Evolutionary conservation across 257 asterid species (phyloP).

Genomic region (Orobanche coerulescens): DNA sequence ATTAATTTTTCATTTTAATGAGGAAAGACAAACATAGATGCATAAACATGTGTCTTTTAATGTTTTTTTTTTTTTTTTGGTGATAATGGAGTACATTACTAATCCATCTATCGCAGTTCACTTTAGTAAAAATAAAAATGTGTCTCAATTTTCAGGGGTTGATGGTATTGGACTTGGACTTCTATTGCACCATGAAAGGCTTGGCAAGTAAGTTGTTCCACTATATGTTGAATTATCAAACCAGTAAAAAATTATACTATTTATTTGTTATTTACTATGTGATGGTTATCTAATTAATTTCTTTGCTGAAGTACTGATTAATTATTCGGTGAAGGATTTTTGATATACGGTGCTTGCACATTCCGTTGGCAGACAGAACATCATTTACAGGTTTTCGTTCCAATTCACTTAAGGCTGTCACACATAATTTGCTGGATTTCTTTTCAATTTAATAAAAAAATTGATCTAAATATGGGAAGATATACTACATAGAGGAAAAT

Average conservation of each 20-base stretch:
- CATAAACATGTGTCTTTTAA: no score
- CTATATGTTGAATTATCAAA: neutral
- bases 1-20: no score
- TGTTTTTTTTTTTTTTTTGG: no score
- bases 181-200: slow-evolving; percentile 43
- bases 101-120: no score
- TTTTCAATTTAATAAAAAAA: neutral
- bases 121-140: neutral
- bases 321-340: slow-evolving; percentile 58
- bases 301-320: neutral
- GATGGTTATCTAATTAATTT: neutral
- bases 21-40: no score
- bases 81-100: no score
- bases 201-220: slow-evolving; percentile 42
- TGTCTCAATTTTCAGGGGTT: slow-evolving; percentile 34
- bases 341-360: slow-evolving; percentile 81
- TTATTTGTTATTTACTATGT: neutral
- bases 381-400: slow-evolving; percentile 47
- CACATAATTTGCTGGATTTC: neutral
- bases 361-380: slow-evolving; percentile 66
- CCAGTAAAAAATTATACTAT: neutral
- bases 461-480: no score
- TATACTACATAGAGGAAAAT: no score
- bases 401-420: no score
- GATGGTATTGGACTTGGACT: slow-evolving; percentile 78